phyloP scores from a whole-genome alignment of 2,329 filamentous ascomycete species.

The Chalaropsis thielavioides region DNA sequence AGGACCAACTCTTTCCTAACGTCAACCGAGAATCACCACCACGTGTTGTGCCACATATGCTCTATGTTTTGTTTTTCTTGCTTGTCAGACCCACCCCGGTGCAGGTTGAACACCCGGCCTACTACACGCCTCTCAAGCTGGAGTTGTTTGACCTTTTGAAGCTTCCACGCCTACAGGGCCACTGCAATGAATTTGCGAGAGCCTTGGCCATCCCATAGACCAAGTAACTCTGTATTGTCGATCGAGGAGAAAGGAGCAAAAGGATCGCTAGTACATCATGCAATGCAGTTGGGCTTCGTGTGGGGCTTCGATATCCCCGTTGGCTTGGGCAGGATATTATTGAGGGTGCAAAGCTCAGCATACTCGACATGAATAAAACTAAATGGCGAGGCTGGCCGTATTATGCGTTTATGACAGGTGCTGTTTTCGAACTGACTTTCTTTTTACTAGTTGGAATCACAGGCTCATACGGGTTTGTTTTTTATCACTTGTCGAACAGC shows the following conservation, averaged over 20 bases:
- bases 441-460: not conserved
- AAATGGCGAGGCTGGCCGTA: not conserved
- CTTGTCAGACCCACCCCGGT: not conserved
- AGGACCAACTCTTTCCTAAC: not conserved
- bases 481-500: not conserved
- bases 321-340: not conserved
- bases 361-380: not conserved
- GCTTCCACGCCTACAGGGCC: not conserved
- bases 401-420: not conserved
- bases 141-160: conserved; percentile 3
- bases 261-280: not conserved
- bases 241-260: not conserved
- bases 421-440: not conserved
- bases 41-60: not conserved
- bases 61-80: not conserved
- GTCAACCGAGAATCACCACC: not conserved
- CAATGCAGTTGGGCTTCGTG: not conserved
- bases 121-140: not conserved
- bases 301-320: not conserved
- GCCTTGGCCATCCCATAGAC: not conserved
- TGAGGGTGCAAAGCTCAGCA: not conserved
- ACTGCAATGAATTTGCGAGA: not conserved
- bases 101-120: not conserved
- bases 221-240: not conserved
- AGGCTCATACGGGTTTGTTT: not conserved